Percentiles rank a stretch among this genome's conserved stretches.
These are phyloP conservation scores for Heterobasidion irregulare DNA, from an alignment of 1,284 basidiomycete genomes.

Conservation along the genomic window DNA sequence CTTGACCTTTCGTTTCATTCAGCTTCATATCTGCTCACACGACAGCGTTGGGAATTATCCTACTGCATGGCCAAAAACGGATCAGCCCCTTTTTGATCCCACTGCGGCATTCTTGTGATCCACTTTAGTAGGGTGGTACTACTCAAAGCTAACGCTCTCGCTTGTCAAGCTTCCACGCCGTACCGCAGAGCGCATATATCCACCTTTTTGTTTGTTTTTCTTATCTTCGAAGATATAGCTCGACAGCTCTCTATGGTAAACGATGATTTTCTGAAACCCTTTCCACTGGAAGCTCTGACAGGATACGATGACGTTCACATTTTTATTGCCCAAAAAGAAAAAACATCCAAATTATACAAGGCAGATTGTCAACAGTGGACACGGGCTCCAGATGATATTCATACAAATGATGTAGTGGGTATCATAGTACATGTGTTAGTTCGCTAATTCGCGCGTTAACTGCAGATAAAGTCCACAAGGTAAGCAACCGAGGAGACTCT, in stretches of 20 bases:
- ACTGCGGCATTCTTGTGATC: not conserved
- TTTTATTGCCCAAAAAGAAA: not conserved
- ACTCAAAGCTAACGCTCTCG: not conserved
- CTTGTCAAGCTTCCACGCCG: not conserved
- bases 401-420: slow-evolving; percentile 23
- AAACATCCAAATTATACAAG: not conserved
- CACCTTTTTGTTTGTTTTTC: not conserved
- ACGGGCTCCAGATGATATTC: slow-evolving; percentile 16
- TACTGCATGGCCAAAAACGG: too few relatives aligned
- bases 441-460: slow-evolving; percentile 10
- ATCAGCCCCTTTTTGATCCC: too few relatives aligned
- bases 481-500: not conserved
- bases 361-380: not conserved
- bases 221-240: not conserved
- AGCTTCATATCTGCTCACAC: too few relatives aligned
- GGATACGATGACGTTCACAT: not conserved
- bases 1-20: slow-evolving; percentile 3
- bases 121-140: not conserved
- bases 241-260: not conserved
- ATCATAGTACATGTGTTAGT: slow-evolving; percentile 16
- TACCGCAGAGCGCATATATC: not conserved
- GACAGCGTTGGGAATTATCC: too few relatives aligned
- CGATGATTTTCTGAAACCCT: not conserved
- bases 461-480: slow-evolving; percentile 2
- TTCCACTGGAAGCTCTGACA: not conserved